Evolutionary conservation across 345 rosid genomes (phyloP), one percentile per base, ranked within the genome.

Genomic region (Salix dunnii): DNA sequence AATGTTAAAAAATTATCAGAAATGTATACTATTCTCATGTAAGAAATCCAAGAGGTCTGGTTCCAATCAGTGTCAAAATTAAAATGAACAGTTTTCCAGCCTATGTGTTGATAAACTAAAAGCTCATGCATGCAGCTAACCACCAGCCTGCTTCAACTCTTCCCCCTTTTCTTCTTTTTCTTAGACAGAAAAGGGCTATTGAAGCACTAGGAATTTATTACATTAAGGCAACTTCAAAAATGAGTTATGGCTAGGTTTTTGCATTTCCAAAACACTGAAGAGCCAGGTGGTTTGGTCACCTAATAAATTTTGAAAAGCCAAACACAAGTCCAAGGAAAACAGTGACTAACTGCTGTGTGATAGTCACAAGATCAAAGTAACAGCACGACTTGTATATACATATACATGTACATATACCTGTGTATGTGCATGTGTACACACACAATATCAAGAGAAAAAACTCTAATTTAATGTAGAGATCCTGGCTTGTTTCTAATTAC

Each of bases 401-500:
- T 17, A 46, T 46, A 13, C 12, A 14, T 11, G n/a, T n/a, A n/a
- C n/a, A n/a, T n/a, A n/a, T n/a, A n/a, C n/a, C n/a, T n/a, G n/a
- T n/a, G n/a, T n/a, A 11, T 6, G 3, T 43, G 49, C 14, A 0
- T 48, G 20, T 48, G 1, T 8, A 6, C n/a, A 1, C 40, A 36
- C 40, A 9, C 43, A 2, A 40, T 40, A 40, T 40, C 43, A 40
- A 12, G 43, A 40, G 43, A 40, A 40, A 40, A 12, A 40, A 10
- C 43, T 10, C 43, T 40, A 40, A 40, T 40, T 53, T 21, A 53
- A 21, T 5, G 60, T 53, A 55, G 62, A 55, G 28, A 55, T n/a
- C 62, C 23, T n/a, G 25, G 62, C 27, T n/a, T 55, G 27, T n/a
- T 55, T 66, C 49, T 25, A 40, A 80, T 78, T 88, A 94, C 99